Evolutionary conservation across 805 yeast genomes (phyloP), one percentile per base, ranked within the genome.

Genomic region (Suhomyces faveliae): DNA sequence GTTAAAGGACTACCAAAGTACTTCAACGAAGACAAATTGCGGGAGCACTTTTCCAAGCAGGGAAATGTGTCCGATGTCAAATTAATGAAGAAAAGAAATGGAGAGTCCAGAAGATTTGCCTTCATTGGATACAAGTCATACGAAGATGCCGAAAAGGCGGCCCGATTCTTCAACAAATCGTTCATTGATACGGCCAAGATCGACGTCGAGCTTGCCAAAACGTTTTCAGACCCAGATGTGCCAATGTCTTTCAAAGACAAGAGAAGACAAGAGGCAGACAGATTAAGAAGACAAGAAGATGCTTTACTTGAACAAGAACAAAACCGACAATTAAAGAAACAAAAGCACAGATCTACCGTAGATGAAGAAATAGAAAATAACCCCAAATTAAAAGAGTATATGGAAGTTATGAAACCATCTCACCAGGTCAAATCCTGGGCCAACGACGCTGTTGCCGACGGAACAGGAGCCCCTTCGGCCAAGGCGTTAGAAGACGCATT

Each of bases 71-170:
- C 97, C 0, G 99, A 94, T 77, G 91, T 89, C 33, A 89, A 87
- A 65, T 74, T 94, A 30, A 79, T 90, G 79, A 85, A 80, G 58
- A 88, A 85, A 54, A 76, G 85, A 56, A 81, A 80, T 55, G 99
- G 99, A 21, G 86, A 85, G 59, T 87, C 96, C 8, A 81, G 99
- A 67, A 76, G 95, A 57, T 94, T 94, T 74, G 98, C 96, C 5
- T 94, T 94, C 59, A 74, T 94, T 44, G 99, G 99, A 0, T 94
- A 79, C 66, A 84, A 82, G 58, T 74, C 82, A n/a, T 73, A 68
- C 15, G 76, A 69, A 10, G 96, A 87, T 58, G 98, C 99, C 1
- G 80, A 76, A 43, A 78, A 74, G 40, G 96, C 97, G 0, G 92
- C 84, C 5, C 74, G 70, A 42, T 89, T 79, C 65, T 91, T 86